These are phyloP conservation scores for Candida labiduridarum DNA, from an alignment of 1,139 yeast genomes.

Conservation along the genomic window DNA sequence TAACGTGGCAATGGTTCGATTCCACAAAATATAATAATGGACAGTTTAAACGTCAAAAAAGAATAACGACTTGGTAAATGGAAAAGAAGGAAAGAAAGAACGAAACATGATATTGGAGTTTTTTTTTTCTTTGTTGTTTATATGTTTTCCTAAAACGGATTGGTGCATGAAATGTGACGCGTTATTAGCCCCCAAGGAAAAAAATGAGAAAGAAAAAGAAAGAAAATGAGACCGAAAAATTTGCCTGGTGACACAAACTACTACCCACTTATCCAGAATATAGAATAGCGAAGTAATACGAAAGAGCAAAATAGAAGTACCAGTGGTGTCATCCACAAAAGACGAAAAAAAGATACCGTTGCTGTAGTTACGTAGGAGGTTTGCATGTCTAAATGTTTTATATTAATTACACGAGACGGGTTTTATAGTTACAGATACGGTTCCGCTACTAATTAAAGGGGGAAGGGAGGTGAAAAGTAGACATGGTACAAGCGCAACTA, in stretches of 20 bases:
- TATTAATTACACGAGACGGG: background rate
- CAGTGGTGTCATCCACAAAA: background rate
- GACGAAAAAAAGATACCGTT: background rate
- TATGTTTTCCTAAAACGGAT: constrained; percentile 1
- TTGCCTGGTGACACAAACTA: background rate
- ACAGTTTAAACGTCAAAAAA: background rate
- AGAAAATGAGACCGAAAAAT: background rate
- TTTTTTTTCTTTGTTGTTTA: background rate
- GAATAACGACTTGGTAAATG: too few relatives aligned
- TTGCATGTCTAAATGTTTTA: background rate
- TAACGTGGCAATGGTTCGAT: background rate
- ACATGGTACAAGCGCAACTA: too few relatives aligned
- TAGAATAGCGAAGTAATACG: too few relatives aligned
- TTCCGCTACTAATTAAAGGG: too few relatives aligned
- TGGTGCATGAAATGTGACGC: constrained; percentile 1
- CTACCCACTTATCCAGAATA: background rate
- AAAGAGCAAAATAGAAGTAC: too few relatives aligned
- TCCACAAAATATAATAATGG: background rate
- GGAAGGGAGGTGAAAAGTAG: too few relatives aligned
- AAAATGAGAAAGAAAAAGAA: background rate
- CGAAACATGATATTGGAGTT: background rate
- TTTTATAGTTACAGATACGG: background rate
- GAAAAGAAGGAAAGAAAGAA: background rate
- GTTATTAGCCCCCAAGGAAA: background rate
- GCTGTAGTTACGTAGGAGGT: background rate